Conservation (phyloP, 805 yeast genomes). For the Candida gorgasii region DNA sequence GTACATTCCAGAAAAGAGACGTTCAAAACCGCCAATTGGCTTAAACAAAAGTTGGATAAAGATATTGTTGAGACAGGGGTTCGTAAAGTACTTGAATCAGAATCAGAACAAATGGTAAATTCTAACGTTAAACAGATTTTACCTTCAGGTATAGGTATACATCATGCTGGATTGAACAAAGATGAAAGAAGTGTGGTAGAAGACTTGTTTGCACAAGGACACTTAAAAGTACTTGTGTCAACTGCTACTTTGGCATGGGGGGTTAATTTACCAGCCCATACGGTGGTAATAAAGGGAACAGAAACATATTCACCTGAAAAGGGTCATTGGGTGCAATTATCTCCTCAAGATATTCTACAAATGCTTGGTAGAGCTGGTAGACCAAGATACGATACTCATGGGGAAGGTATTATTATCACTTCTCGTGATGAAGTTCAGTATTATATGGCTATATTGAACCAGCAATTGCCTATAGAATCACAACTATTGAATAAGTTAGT, state of each 20-base stretch:
- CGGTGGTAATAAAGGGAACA: conserved; percentile 91
- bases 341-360: conserved; percentile 92
- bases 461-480: conserved; percentile 90
- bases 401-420: conserved; percentile 93
- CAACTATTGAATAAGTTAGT: conserved; percentile 71
- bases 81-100: conserved; percentile 61
- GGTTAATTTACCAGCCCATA: conserved; percentile 92
- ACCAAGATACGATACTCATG: conserved; percentile 88
- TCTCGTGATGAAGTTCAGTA: conserved; percentile 83
- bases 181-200: conserved; percentile 77
- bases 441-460: conserved; percentile 86
- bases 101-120: conserved; percentile 57
- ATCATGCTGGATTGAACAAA: conserved; percentile 84
- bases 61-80: conserved; percentile 56
- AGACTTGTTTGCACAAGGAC: conserved; percentile 86
- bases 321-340: conserved; percentile 87
- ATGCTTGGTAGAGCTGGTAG: conserved; percentile 99
- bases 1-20: conserved; percentile 96
- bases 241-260: conserved; percentile 98
- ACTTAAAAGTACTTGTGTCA: conserved; percentile 78
- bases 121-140: conserved; percentile 58
- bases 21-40: conserved; percentile 73
- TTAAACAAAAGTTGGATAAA: conserved; percentile 57
- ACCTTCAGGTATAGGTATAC: conserved; percentile 79
- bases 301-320: conserved; percentile 89